Conservation (phyloP, 106 monocot species). For the Phalaenopsis aphrodite region DNA sequence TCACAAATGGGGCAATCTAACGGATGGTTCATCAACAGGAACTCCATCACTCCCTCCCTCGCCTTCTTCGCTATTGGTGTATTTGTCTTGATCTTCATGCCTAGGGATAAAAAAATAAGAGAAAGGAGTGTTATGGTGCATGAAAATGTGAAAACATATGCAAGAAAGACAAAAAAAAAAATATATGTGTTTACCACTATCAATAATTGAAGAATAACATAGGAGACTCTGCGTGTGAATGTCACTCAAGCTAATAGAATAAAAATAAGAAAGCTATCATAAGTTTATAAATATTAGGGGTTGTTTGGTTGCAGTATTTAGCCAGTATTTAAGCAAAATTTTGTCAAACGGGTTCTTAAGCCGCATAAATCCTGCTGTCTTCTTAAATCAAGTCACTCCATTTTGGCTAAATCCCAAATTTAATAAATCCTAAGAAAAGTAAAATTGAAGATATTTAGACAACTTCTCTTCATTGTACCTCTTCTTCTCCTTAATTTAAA, state of each 20-base stretch:
- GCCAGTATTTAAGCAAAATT: too few relatives aligned
- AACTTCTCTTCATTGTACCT: too few relatives aligned
- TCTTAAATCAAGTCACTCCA: too few relatives aligned
- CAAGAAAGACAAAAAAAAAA: not conserved
- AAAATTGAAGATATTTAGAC: too few relatives aligned
- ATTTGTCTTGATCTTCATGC: constrained; percentile 98
- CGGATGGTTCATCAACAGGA: constrained; percentile 97
- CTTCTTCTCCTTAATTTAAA: too few relatives aligned
- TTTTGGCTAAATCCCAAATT: too few relatives aligned
- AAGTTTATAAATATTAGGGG: not conserved
- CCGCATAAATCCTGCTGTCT: too few relatives aligned
- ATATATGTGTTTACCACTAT: not conserved
- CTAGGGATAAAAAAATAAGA: constrained; percentile 18
- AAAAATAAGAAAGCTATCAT: not conserved
- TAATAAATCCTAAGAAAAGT: too few relatives aligned
- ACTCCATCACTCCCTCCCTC: constrained; percentile 99
- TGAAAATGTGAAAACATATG: not conserved
- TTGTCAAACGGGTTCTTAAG: too few relatives aligned
- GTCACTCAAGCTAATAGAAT: not conserved
- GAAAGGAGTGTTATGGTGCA: not conserved
- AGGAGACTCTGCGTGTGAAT: not conserved
- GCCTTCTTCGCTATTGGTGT: constrained; percentile 98
- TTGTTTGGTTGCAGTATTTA: not conserved
- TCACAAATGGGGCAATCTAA: constrained; percentile 98
- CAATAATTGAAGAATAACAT: not conserved